Conservation (phyloP, 129 eudicot genomes). For the Sambucus nigra region DNA sequence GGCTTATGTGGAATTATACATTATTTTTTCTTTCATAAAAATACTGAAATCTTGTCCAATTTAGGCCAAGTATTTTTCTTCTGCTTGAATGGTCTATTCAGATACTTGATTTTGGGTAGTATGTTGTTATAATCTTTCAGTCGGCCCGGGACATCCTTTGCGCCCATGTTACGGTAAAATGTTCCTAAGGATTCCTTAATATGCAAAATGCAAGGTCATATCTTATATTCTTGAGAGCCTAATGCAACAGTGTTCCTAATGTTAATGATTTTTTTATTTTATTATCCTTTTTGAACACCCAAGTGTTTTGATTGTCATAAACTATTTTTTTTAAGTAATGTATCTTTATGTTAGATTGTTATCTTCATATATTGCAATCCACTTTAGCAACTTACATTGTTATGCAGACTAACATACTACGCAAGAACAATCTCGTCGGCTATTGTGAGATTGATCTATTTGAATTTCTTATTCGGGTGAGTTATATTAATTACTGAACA, state of each 20-base stretch:
- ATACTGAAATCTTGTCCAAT: too few species aligned
- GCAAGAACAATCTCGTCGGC: conserved; percentile 74
- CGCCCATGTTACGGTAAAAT: too few species aligned
- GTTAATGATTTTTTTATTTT: too few species aligned
- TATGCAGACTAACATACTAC: conserved; percentile 76
- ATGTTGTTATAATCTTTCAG: too few species aligned
- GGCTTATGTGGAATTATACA: too few species aligned
- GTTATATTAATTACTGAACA: conserved; percentile 13
- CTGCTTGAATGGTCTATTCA: too few species aligned
- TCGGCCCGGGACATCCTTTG: too few species aligned
- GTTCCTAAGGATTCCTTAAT: too few species aligned
- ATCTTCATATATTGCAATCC: not conserved
- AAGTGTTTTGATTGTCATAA: not conserved
- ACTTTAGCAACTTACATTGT: conserved; percentile 8
- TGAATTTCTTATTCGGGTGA: conserved; percentile 66
- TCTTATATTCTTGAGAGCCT: not conserved
- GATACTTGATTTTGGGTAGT: too few species aligned
- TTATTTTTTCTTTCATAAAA: too few species aligned
- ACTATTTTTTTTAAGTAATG: not conserved
- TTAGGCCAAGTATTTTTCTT: too few species aligned
- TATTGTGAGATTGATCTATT: conserved; percentile 76
- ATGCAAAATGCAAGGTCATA: too few species aligned
- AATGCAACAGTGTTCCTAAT: not conserved
- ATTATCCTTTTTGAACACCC: not conserved
- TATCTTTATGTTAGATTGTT: not conserved